Percentiles rank a stretch among this genome's conserved stretches.
phyloP scores from a whole-genome alignment of 345 rosid species.

The Microthlaspi erraticum region DNA sequence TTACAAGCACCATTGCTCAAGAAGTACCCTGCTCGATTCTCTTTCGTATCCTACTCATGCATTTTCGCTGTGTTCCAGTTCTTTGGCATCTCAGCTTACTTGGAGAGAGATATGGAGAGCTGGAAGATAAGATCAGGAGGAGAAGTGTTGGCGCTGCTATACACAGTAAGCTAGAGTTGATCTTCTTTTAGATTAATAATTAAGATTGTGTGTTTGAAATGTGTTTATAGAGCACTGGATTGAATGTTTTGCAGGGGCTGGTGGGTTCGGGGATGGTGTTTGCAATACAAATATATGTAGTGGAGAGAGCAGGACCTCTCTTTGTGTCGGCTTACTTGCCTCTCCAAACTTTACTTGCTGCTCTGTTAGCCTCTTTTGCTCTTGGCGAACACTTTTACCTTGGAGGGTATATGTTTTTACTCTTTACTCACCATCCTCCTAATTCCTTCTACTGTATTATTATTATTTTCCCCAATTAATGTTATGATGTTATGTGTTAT shows the following conservation, averaged over 20 bases:
- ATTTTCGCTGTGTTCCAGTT: conserved; percentile 71
- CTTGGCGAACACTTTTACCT: conserved; percentile 68
- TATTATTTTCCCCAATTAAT: too few species aligned
- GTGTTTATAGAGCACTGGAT: too few species aligned
- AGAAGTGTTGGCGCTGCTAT: conserved; percentile 59
- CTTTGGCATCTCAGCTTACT: conserved; percentile 56
- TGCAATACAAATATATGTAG: conserved; percentile 67
- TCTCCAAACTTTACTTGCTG: conserved; percentile 66
- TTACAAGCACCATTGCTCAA: conserved; percentile 73
- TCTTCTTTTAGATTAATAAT: background rate
- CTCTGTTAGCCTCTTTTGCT: conserved; percentile 56
- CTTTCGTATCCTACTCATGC: conserved; percentile 72
- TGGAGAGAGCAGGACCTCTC: conserved; percentile 67
- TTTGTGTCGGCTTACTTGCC: conserved; percentile 70
- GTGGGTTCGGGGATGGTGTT: conserved; percentile 71
- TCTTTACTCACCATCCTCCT: too few species aligned
- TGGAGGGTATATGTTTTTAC: conserved; percentile 54
- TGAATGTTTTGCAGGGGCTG: conserved; percentile 45
- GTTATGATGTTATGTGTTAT: background rate
- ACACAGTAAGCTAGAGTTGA: conserved; percentile 60
- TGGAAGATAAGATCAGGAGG: conserved; percentile 62
- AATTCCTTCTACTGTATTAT: too few species aligned
- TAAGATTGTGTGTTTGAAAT: background rate
- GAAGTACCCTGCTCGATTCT: conserved; percentile 82
- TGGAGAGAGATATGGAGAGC: conserved; percentile 60